phyloP scores from a whole-genome alignment of 805 yeast genomes.

The Clavispora asparagi region DNA sequence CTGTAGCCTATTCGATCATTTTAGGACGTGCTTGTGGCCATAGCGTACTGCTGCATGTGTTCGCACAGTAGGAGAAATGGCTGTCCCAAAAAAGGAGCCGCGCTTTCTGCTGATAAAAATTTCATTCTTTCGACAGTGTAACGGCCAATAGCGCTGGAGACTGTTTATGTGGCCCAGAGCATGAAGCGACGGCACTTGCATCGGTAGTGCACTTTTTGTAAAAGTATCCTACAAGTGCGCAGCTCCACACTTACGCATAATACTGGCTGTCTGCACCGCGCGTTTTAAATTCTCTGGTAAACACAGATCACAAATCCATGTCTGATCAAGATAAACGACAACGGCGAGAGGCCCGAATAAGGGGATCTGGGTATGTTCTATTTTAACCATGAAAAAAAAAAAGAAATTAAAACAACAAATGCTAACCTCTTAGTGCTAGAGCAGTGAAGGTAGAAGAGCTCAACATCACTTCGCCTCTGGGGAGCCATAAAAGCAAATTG shows the following conservation, averaged over 20 bases:
- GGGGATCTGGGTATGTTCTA: conserved; percentile 42
- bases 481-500: not conserved
- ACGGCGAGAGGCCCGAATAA: conserved; percentile 27
- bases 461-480: conserved; percentile 7
- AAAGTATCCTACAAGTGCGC: too few relatives aligned
- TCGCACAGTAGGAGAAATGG: too few relatives aligned
- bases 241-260: too few relatives aligned
- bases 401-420: not conserved
- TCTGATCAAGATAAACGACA: conserved; percentile 7
- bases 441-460: conserved; percentile 14
- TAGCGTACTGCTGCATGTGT: too few relatives aligned
- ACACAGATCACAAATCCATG: not conserved
- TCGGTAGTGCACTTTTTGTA: too few relatives aligned
- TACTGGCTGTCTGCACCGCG: not conserved
- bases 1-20: not conserved
- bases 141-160: too few relatives aligned
- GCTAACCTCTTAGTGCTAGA: conserved; percentile 17
- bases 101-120: too few relatives aligned
- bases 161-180: too few relatives aligned
- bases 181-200: too few relatives aligned
- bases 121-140: too few relatives aligned
- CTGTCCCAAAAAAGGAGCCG: too few relatives aligned
- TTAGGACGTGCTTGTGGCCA: too few relatives aligned
- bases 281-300: not conserved
- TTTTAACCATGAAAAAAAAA: not conserved